These are phyloP conservation scores for Phaeosphaeria sp. DNA, from an alignment of 2,329 filamentous ascomycete species.

Conservation along the genomic window DNA sequence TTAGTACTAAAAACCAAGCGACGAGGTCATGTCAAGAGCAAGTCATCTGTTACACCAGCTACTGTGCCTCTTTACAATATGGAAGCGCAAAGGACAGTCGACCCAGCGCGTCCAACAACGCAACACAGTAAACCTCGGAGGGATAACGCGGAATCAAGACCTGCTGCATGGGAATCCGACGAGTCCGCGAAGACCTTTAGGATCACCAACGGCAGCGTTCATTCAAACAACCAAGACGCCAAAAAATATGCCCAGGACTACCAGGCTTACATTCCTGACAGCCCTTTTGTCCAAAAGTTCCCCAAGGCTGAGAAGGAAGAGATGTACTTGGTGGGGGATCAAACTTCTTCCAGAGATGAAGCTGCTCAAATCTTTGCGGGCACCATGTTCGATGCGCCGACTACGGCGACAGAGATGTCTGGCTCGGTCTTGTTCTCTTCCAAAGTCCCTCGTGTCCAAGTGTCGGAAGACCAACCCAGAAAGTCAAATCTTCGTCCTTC, in stretches of 20 bases:
- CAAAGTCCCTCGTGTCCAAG: slow-evolving; percentile 10
- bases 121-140: neutral
- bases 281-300: slow-evolving; percentile 25
- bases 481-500: slow-evolving; percentile 24
- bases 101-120: neutral
- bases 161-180: slow-evolving; percentile 12
- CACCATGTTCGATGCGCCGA: slow-evolving; percentile 23
- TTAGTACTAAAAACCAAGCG: slow-evolving; percentile 27
- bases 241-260: slow-evolving; percentile 35
- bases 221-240: slow-evolving; percentile 27
- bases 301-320: slow-evolving; percentile 7
- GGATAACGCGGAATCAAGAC: slow-evolving; percentile 4
- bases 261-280: slow-evolving; percentile 34
- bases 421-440: slow-evolving; percentile 10
- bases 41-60: slow-evolving; percentile 30
- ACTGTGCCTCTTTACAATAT: slow-evolving; percentile 23
- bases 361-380: slow-evolving; percentile 32
- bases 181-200: slow-evolving; percentile 11
- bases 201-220: slow-evolving; percentile 25
- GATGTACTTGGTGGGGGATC: slow-evolving; percentile 10
- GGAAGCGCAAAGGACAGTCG: neutral
- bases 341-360: slow-evolving; percentile 7
- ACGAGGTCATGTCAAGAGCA: slow-evolving; percentile 34
- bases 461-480: slow-evolving; percentile 9
- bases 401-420: slow-evolving; percentile 7